These are phyloP conservation scores for Wickerhamiella sergipiensis DNA, from an alignment of 805 yeast genomes.

Conservation along the genomic window DNA sequence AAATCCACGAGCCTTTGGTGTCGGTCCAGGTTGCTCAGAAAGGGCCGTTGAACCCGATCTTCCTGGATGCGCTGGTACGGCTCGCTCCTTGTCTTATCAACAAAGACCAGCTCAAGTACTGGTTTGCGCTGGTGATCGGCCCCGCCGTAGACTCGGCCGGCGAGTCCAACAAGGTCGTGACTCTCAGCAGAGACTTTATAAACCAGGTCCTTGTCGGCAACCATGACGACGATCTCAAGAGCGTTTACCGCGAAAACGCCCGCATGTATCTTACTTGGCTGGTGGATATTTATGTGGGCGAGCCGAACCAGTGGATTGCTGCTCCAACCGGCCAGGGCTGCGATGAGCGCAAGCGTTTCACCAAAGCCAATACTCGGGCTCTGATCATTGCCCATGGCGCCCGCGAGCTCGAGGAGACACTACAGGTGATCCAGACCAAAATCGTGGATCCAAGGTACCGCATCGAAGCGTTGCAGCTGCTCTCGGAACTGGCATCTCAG, in stretches of 20 bases:
- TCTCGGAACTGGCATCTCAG: slow-evolving; percentile 19
- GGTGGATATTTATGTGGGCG: slow-evolving; percentile 17
- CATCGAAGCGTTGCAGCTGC: slow-evolving; percentile 27
- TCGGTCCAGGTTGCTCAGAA: slow-evolving; percentile 15
- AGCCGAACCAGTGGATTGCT: slow-evolving; percentile 12
- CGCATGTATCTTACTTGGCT: slow-evolving; percentile 14
- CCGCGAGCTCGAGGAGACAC: slow-evolving; percentile 27
- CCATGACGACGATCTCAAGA: slow-evolving; percentile 11
- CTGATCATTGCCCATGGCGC: slow-evolving; percentile 33
- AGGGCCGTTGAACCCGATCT: slow-evolving; percentile 11
- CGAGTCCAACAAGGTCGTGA: slow-evolving; percentile 27
- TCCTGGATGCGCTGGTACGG: slow-evolving; percentile 21
- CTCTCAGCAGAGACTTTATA: slow-evolving; percentile 23
- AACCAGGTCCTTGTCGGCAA: slow-evolving; percentile 18
- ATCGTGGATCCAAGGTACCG: slow-evolving; percentile 27
- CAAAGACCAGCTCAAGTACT: slow-evolving; percentile 25
- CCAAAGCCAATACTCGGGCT: slow-evolving; percentile 31
- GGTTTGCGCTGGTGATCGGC: slow-evolving; percentile 36
- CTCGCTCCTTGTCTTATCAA: slow-evolving; percentile 22
- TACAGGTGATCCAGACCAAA: slow-evolving; percentile 26
- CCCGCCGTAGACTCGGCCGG: slow-evolving; percentile 52
- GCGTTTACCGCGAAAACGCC: slow-evolving; percentile 14
- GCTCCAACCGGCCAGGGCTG: slow-evolving; percentile 21
- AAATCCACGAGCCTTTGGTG: slow-evolving; percentile 26
- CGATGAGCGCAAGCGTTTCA: slow-evolving; percentile 38